These are phyloP conservation scores for Suillus brevipes DNA, from an alignment of 768 basidiomycete species.

Conservation along the genomic window DNA sequence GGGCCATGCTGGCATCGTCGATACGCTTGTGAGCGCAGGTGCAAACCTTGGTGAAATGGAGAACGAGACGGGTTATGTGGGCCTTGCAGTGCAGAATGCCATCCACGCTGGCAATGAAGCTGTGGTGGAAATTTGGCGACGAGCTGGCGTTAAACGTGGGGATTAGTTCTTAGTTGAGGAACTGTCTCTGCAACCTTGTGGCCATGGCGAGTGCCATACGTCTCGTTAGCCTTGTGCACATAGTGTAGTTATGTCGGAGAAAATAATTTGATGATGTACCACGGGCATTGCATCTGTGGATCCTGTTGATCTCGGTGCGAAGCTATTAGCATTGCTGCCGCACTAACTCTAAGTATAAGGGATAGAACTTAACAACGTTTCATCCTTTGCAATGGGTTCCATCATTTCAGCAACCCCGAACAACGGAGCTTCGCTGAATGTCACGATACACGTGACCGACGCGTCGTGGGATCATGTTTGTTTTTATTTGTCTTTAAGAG, in stretches of 20 bases:
- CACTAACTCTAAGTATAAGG: neutral
- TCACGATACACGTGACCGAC: conserved; percentile 6
- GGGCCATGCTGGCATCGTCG: conserved; percentile 60
- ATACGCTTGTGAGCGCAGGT: conserved; percentile 67
- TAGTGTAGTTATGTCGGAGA: neutral
- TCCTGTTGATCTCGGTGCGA: neutral
- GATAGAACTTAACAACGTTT: neutral
- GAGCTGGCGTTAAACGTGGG: conserved; percentile 41
- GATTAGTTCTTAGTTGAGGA: neutral
- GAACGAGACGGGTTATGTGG: conserved; percentile 54
- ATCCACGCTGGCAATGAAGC: conserved; percentile 41
- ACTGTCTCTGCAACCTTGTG: neutral
- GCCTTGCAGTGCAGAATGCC: conserved; percentile 44
- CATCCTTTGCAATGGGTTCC: neutral
- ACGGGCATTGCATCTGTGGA: neutral
- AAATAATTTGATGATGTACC: neutral
- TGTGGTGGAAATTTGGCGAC: conserved; percentile 54
- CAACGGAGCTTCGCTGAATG: neutral
- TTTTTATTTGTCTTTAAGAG: neutral
- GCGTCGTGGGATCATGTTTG: conserved; percentile 4
- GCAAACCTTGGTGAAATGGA: conserved; percentile 73
- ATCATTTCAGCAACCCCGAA: neutral
- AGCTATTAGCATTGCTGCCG: neutral
- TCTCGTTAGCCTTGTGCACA: neutral
- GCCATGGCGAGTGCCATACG: neutral